Base-by-base conservation (phyloP, 352 stramenopile genomes). In the Globisporangium paddicum region DNA sequence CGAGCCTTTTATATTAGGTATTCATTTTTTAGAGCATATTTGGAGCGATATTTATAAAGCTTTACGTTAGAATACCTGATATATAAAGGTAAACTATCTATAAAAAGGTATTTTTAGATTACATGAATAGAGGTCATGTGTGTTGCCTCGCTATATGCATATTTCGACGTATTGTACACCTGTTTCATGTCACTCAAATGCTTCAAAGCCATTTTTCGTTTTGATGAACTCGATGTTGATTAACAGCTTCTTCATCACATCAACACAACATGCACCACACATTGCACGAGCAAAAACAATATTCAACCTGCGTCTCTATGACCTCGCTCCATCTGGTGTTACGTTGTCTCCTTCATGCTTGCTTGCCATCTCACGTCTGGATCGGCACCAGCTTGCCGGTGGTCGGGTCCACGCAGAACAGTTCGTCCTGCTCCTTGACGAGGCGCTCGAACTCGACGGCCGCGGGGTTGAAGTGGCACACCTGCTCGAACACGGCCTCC, bases 401-500 rank as follows among this genome's bases (percentile, higher is more conserved):
- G n/a, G 48, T 50, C 0, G 79, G 73, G 35, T 89, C 80, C 26
- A 90, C 67, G 10, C 45, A 60, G 51, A 80, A 90, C 62, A 83
- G 77, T 18, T 85, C 55, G 56, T 94, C 79, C 41, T 92, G 73
- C 46, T 77, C 64, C 35, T 72, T 66, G 10, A 89, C 62, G 28
- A 76, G 62, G 19, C 79, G 68, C 44, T 94, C 84, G 59, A 81
- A 87, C 62, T 89, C 75, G 1, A 60, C 51, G 0, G 84, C 79
- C 55, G 90, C 78, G 0, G 84, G 79, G 37, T 93, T 77, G 61
- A 91, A 93, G 54, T 81, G 68, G 53, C 79, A 91, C 1, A 93
- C 71, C 45, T 91, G 84, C 41, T 89, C 76, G 52, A 91, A 91
- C n/a, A 93, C 80, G 5, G 82, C 79, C 2, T 82, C 66, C 49